A percentile compares a stretch with the other conserved stretches of the same genome.
Evolutionary conservation across 192 early-diverging fungal genomes (phyloP).

Genomic region (Umbelopsis sp.): DNA sequence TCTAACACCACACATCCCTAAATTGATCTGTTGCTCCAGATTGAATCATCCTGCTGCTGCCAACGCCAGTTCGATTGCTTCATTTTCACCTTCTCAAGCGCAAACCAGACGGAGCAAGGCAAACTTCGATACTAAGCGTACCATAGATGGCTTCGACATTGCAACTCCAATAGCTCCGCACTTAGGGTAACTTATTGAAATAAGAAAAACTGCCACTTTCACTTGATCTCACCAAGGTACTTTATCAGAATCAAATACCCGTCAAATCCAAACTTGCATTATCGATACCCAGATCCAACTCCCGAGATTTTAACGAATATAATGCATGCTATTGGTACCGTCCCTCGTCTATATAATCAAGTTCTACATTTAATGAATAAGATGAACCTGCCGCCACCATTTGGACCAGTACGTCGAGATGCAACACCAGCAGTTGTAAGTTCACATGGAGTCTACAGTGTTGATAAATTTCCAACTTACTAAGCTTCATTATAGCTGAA

Average conservation of each 20-base stretch:
- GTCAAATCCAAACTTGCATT: constrained; percentile 41
- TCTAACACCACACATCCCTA: too few relatives aligned
- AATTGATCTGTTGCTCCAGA: too few relatives aligned
- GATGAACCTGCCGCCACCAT: constrained; percentile 63
- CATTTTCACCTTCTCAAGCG: too few relatives aligned
- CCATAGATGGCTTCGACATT: too few relatives aligned
- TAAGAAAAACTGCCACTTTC: too few relatives aligned
- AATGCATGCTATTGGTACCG: constrained; percentile 50
- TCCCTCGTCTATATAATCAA: constrained; percentile 61
- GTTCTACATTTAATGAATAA: constrained; percentile 68
- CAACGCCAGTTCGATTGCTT: too few relatives aligned
- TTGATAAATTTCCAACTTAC: neutral
- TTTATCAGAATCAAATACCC: constrained; percentile 44
- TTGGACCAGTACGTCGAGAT: constrained; percentile 27
- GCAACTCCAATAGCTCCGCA: too few relatives aligned
- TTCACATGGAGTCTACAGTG: neutral
- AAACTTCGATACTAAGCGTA: too few relatives aligned
- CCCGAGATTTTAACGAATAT: constrained; percentile 56
- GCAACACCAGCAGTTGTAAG: constrained; percentile 22
- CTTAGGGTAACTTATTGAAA: too few relatives aligned
- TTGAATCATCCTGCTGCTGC: too few relatives aligned
- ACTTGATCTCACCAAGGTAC: neutral
- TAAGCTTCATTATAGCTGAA: constrained; percentile 22
- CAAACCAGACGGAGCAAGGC: too few relatives aligned
- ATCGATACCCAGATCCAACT: constrained; percentile 49